Base-by-base conservation (phyloP, 352 stramenopile genomes). In the Phytophthora pluvialis region DNA sequence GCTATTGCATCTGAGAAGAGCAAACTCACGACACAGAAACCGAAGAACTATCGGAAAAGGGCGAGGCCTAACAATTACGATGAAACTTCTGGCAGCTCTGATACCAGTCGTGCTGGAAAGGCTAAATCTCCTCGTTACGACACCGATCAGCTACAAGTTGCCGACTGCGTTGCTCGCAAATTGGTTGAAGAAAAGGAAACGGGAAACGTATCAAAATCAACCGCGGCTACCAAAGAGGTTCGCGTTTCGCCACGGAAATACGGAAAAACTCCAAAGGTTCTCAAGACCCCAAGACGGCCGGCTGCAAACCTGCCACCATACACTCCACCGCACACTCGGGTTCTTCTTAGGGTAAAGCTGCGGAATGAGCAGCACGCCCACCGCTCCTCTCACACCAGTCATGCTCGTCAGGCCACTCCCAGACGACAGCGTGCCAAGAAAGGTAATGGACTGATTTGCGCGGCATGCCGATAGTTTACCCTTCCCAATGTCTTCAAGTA, bases 261-360 rank as follows among this genome's bases (percentile, higher is more conserved):
- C 18, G 58, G 64, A 5, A 76, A 73, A 39, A 70, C 63, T 11
- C 47, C 68, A 1, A 73, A 67, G 51, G 11, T 49, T 10, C n/a
- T 70, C 1, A 73, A 66, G 42, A 58, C 28, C 10, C 13, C 32
- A 15, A 59, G 12, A 51, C 67, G 28, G 40, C 48, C 56, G n/a
- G 8, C 45, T 52, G 25, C 21, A 25, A 46, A 56, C 4, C n/a
- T 64, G 35, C 56, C 47, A 18, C 47, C 29, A n/a, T 61, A 70
- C 45, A 60, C 39, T 15, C 45, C 57, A 3, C 51, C 51, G 9
- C 50, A 61, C 51, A 33, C 21, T 58, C 40, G 35, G 5, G 13
- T 60, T 21, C 44, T 64, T 35, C 18, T 51, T 7, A 28, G 35
- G 6, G 43, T n/a, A 2, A 47, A 71, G 10, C 13, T 35, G 29